Base-by-base conservation (phyloP, 177 flowering plant species). In the Vitis hybrid region DNA sequence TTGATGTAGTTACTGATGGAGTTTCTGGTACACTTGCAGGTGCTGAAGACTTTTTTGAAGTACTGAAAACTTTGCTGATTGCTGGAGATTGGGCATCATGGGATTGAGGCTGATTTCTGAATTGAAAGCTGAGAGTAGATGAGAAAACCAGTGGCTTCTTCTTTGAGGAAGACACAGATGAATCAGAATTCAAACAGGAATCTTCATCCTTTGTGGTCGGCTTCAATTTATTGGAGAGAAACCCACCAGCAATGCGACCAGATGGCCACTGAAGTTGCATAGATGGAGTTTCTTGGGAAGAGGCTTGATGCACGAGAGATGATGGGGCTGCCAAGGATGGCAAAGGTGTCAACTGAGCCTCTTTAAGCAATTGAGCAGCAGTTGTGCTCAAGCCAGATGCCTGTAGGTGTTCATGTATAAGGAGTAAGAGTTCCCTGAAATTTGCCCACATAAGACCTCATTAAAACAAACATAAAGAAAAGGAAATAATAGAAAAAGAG, bases 331-430 rank as follows among this genome's bases (percentile, higher is more conserved):
- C 79, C 68, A 88, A 77, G 13, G 91, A 82, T 73, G 92, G 95
- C 83, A 96, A 81, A 65, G 99, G 97, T 15, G 87, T 82, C 83
- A 96, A 80, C 76, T 86, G 91, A 53, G 97, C 97, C 88, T 96
- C 99, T 73, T 88, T 92, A 46, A 92, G 80, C 70, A 96, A 82
- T 63, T 84, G 18, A 49, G 83, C 71, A 67, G 99, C 97, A 70
- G 90, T 79, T 53, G 81, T 60, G 58, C 74, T 76, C 82, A 96
- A 79, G 61, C 99, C 98, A 73, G 91, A 90, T 52, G 95, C 94
- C 74, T 85, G 91, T 56, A 96, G 92, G 74, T 96, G 99, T 71
- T 96, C 99, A 69, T 96, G 98, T 10, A 93, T 89, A 35, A 96
- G 93, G n/a, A 83, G 97, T 67, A 96, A 75, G 74, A 96, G 95